These are phyloP conservation scores for Russula sp. DNA, from an alignment of 768 basidiomycete genomes.

Conservation along the genomic window DNA sequence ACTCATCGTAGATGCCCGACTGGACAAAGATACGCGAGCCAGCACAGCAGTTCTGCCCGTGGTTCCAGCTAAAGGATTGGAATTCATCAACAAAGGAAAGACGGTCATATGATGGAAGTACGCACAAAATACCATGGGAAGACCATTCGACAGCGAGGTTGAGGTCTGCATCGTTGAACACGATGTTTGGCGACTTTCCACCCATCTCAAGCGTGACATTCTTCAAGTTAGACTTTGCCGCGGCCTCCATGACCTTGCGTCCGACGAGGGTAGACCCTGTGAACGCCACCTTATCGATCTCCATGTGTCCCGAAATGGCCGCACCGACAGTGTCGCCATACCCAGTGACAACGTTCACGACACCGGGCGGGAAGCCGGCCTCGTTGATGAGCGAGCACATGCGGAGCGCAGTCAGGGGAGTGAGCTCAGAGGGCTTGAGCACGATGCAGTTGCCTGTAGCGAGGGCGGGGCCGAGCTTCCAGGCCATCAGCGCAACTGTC, in stretches of 20 bases:
- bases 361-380: conserved; percentile 60
- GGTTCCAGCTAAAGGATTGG: conserved; percentile 46
- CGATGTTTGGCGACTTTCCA: conserved; percentile 59
- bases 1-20: conserved; percentile 70
- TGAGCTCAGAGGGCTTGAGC: conserved; percentile 63
- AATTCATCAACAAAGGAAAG: background rate
- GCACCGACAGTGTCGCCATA: conserved; percentile 50
- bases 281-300: conserved; percentile 65
- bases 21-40: conserved; percentile 83
- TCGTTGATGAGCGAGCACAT: conserved; percentile 42
- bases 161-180: conserved; percentile 58
- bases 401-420: conserved; percentile 50
- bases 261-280: conserved; percentile 66
- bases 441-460: conserved; percentile 57
- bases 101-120: background rate
- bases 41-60: conserved; percentile 75
- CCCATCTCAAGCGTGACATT: conserved; percentile 67
- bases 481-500: conserved; percentile 47
- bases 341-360: conserved; percentile 54
- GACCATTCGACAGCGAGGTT: conserved; percentile 55
- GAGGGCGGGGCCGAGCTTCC: conserved; percentile 61
- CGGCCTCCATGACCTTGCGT: conserved; percentile 55
- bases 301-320: conserved; percentile 49
- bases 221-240: conserved; percentile 59
- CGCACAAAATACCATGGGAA: conserved; percentile 53